Conservation (phyloP, 768 basidiomycete species). For the Kwoniella dejecticola region DNA sequence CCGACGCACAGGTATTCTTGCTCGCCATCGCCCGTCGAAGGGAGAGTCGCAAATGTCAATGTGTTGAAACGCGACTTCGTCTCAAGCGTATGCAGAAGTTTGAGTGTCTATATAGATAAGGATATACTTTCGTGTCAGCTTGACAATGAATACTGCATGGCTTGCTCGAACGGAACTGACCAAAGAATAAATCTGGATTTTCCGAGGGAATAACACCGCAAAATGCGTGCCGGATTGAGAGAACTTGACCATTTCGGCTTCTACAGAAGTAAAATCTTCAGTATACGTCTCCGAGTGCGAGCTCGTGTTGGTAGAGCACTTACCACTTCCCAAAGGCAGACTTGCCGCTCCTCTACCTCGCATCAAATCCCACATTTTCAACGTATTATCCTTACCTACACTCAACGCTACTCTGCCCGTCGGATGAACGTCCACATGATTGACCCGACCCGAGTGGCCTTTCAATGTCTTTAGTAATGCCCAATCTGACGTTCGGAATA, state of each 20-base stretch:
- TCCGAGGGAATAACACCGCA: constrained; percentile 72
- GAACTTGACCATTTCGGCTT: constrained; percentile 92
- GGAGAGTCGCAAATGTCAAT: constrained; percentile 70
- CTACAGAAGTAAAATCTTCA: constrained; percentile 59
- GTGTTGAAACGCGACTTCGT: constrained; percentile 86
- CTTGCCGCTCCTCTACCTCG: constrained; percentile 86
- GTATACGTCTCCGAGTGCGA: no score
- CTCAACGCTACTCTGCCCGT: constrained; percentile 87
- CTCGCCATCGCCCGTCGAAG: constrained; percentile 55
- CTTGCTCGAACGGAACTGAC: constrained; percentile 57
- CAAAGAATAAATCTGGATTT: constrained; percentile 79
- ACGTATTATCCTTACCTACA: constrained; percentile 82
- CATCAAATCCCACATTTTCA: constrained; percentile 99
- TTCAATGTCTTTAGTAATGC: constrained; percentile 79
- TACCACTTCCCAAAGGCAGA: constrained; percentile 84
- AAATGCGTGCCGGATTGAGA: constrained; percentile 75
- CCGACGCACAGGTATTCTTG: constrained; percentile 68
- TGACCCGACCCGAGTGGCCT: constrained; percentile 92
- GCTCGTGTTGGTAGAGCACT: no score
- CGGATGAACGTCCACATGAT: constrained; percentile 86
- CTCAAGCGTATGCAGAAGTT: constrained; percentile 68
- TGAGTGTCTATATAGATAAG: constrained; percentile 69
- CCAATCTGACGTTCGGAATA: constrained; percentile 96
- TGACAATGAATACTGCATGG: not conserved
- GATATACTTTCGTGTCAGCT: not conserved